These are phyloP conservation scores for Salix caprea DNA, from an alignment of 345 rosid species.

Conservation along the genomic window DNA sequence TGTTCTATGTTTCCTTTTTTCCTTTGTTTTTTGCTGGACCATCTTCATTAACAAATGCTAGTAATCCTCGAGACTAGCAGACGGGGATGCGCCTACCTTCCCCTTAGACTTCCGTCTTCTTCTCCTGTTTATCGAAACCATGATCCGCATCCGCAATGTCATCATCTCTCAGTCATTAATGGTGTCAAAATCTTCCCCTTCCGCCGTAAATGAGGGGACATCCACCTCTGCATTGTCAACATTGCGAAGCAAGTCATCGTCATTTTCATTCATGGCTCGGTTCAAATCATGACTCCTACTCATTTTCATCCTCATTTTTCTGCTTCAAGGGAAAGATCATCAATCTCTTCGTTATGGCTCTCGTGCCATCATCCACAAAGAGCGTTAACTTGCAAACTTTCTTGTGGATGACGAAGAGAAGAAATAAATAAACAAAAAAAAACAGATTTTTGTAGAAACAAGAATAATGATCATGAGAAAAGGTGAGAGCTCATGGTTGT, in stretches of 20 bases:
- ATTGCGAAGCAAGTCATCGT: slow-evolving; percentile 60
- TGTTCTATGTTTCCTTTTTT: slow-evolving; percentile 21
- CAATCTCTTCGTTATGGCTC: slow-evolving; percentile 81
- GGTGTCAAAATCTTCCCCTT: slow-evolving; percentile 34
- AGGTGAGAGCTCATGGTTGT: background rate
- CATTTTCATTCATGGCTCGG: slow-evolving; percentile 57
- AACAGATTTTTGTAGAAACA: background rate
- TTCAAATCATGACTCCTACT: slow-evolving; percentile 78
- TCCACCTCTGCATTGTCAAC: slow-evolving; percentile 40
- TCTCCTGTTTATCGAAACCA: slow-evolving; percentile 27
- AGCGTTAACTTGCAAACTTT: background rate
- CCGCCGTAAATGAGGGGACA: slow-evolving; percentile 35
- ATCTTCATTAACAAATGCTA: slow-evolving; percentile 61
- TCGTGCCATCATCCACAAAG: slow-evolving; percentile 34
- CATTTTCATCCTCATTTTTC: slow-evolving; percentile 67
- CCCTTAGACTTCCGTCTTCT: slow-evolving; percentile 36
- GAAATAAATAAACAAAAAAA: background rate
- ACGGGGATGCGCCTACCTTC: slow-evolving; percentile 58
- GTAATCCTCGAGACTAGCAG: slow-evolving; percentile 80
- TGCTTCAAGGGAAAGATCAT: slow-evolving; percentile 49
- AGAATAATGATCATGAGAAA: background rate
- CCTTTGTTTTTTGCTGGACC: slow-evolving; percentile 18
- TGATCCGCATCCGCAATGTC: slow-evolving; percentile 5
- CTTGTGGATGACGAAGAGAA: background rate
- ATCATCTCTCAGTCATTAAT: background rate